These are phyloP conservation scores for Coriaria nepalensis DNA, from an alignment of 306 rosid genomes.

Conservation along the genomic window DNA sequence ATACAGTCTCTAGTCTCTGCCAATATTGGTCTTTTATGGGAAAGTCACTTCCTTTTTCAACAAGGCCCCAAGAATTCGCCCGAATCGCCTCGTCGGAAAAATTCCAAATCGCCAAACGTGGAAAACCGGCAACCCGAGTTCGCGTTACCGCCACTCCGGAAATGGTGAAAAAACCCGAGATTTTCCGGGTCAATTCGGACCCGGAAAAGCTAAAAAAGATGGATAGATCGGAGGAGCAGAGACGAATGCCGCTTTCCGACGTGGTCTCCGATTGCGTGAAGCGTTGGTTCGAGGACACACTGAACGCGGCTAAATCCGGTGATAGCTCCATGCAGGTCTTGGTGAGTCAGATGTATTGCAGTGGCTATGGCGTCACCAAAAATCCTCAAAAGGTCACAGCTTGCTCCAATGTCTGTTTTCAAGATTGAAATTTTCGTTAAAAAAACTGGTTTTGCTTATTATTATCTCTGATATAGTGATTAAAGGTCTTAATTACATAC, in stretches of 20 bases:
- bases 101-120: conserved; percentile 17
- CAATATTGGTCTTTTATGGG: conserved; percentile 28
- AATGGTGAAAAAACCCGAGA: conserved; percentile 9
- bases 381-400: conserved; percentile 41
- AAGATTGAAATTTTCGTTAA: no score
- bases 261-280: conserved; percentile 61
- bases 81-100: conserved; percentile 35
- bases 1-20: neutral
- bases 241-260: conserved; percentile 39
- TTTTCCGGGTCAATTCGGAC: conserved; percentile 22
- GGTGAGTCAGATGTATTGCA: conserved; percentile 61
- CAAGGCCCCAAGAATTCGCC: conserved; percentile 34
- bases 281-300: conserved; percentile 84
- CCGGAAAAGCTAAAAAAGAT: conserved; percentile 15
- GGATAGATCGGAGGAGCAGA: conserved; percentile 22
- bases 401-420: neutral
- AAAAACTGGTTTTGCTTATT: no score
- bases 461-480: no score
- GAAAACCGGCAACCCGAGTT: conserved; percentile 19
- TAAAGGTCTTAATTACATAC: no score
- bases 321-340: conserved; percentile 55
- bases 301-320: conserved; percentile 66
- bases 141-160: conserved; percentile 21
- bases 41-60: conserved; percentile 43
- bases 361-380: conserved; percentile 65